A percentile compares a stretch with the other conserved stretches of the same genome.
phyloP scores from a whole-genome alignment of 495 filamentous ascomycete species.

The Neurospora tetrasperma region DNA sequence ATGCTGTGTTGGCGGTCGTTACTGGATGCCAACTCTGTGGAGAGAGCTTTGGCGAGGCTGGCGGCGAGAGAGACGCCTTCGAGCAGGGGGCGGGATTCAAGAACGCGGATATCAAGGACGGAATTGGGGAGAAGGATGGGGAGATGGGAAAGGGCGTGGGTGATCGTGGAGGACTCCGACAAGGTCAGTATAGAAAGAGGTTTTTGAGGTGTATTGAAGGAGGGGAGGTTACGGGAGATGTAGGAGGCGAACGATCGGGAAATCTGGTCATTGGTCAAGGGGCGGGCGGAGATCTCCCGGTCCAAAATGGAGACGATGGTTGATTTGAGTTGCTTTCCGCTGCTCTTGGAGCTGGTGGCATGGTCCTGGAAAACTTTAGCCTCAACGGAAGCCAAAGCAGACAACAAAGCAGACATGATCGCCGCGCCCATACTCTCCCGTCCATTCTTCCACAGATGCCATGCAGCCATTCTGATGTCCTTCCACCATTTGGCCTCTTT shows the following conservation, averaged over 20 bases:
- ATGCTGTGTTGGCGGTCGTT: constrained; percentile 23
- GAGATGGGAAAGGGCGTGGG: constrained; percentile 17
- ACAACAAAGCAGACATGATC: constrained; percentile 42
- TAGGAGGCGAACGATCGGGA: constrained; percentile 1
- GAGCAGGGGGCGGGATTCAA: constrained; percentile 56
- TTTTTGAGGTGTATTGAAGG: constrained; percentile 5
- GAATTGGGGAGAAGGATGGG: neutral
- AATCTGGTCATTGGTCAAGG: constrained; percentile 34
- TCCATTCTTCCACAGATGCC: constrained; percentile 55
- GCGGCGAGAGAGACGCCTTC: constrained; percentile 51
- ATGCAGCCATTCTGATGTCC: constrained; percentile 44
- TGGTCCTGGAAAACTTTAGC: neutral
- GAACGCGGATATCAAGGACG: constrained; percentile 42
- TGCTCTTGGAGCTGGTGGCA: constrained; percentile 18
- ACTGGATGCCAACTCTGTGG: constrained; percentile 3
- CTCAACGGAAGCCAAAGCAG: constrained; percentile 28
- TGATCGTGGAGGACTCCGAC: constrained; percentile 52
- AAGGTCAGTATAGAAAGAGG: constrained; percentile 44
- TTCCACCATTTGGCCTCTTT: constrained; percentile 38
- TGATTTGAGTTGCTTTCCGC: constrained; percentile 17
- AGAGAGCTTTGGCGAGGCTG: constrained; percentile 29
- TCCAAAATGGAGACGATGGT: neutral
- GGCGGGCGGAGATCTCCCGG: constrained; percentile 20
- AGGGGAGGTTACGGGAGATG: neutral
- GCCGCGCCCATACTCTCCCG: constrained; percentile 54